Evolutionary conservation across 495 filamentous ascomycete genomes (phyloP).

Genomic region (Neurospora intermedia): DNA sequence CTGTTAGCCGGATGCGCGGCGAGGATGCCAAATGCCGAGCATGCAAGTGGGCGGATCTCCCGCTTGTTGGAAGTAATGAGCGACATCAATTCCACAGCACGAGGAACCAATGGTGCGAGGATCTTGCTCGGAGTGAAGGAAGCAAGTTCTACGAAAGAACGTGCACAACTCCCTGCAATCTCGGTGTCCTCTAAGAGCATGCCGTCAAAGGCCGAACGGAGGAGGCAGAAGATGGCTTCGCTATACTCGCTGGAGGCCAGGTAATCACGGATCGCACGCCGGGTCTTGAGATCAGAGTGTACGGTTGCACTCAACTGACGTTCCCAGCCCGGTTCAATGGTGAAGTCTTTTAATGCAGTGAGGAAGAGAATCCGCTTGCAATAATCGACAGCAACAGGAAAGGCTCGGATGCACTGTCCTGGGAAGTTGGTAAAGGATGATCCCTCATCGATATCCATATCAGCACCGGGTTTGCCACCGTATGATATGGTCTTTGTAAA

Average conservation of each 20-base stretch:
- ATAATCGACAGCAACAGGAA: constrained; percentile 56
- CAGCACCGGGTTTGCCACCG: not conserved
- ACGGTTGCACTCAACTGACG: constrained; percentile 60
- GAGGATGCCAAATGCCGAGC: constrained; percentile 69
- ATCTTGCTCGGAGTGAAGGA: constrained; percentile 47
- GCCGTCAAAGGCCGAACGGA: constrained; percentile 48
- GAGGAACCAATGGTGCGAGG: constrained; percentile 38
- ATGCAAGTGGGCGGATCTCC: constrained; percentile 48
- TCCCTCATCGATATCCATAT: constrained; percentile 24
- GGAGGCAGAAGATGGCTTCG: constrained; percentile 28
- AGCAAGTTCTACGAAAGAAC: constrained; percentile 55
- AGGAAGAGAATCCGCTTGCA: constrained; percentile 64
- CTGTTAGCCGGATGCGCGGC: constrained; percentile 48
- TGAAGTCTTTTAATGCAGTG: constrained; percentile 52
- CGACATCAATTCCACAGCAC: constrained; percentile 40
- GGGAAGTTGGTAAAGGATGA: constrained; percentile 32
- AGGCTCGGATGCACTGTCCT: constrained; percentile 39
- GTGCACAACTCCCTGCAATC: constrained; percentile 43
- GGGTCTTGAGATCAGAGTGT: constrained; percentile 50
- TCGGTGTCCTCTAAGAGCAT: constrained; percentile 39
- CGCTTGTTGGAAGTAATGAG: constrained; percentile 59
- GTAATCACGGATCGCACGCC: constrained; percentile 43
- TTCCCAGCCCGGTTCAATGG: constrained; percentile 77
- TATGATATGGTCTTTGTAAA: constrained; percentile 29
- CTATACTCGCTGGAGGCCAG: constrained; percentile 22